Base-by-base conservation (phyloP, 495 filamentous ascomycete genomes). In the Aspergillus coremiiformis region DNA sequence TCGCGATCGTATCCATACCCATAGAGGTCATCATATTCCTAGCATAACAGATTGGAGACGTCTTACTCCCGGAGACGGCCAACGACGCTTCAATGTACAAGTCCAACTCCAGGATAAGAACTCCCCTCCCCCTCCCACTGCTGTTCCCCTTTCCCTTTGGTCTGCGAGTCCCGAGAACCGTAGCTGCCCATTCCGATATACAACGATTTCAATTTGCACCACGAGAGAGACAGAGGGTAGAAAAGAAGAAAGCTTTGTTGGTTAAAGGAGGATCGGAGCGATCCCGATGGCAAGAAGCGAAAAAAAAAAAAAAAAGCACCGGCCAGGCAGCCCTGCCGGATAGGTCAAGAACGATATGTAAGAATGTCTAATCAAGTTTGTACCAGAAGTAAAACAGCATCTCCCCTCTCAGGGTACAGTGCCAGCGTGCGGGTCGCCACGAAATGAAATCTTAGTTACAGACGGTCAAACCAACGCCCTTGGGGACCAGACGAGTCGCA, bases 341-440 rank as follows among this genome's bases (percentile, higher is more conserved):
- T 37, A 30, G 14, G 44, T 7, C 41, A 42, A 47, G 43, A 55
- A 48, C 39, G 44, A 21, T 47, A 51, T 17, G 48, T 43, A 24
- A 32, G 52, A 49, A 56, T 48, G 11, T 55, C 39, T 56, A 50
- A 39, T 49, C 41, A 60, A 61, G 47, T 51, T 57, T 58, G 53
- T 47, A 63, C 51, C 57, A 61, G 52, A 61, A 61, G 42, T 49
- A 49, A 61, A 56, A 58, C 29, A 27, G 44, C 21, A 44, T 44
- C 42, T 52, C 49, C 56, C 59, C 60, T 58, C 57, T 58, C 63
- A 61, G 56, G 32, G 59, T 65, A 67, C 65, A 67, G 42, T 30
- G 52, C 65, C 64, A 60, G 65, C 63, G 57, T 53, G 56, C 53
- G 44, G 37, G 32, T 26, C 41, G 52, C 52, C 57, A 57, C 41